Percentiles rank a stretch among this genome's conserved stretches.
Conservation (phyloP, 129 eudicot genomes). For the Mikania micrantha region DNA sequence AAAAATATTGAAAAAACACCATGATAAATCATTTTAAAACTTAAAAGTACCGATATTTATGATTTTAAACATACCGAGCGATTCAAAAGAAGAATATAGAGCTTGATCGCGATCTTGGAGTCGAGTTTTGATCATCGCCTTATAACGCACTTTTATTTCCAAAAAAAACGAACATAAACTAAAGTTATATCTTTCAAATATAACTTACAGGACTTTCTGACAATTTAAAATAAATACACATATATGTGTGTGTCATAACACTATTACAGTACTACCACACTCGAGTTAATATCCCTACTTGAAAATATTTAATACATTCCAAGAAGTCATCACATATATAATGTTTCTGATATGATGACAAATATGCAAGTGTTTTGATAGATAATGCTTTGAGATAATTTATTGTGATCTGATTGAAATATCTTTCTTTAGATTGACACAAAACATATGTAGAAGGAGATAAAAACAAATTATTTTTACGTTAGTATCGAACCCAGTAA, state of each 20-base stretch:
- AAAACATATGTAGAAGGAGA: too few species aligned
- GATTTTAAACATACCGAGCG: slow-evolving; percentile 8
- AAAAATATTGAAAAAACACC: background rate
- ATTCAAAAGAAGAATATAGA: background rate
- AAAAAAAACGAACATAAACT: background rate
- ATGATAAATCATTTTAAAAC: background rate
- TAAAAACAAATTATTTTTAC: too few species aligned
- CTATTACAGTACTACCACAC: background rate
- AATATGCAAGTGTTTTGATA: too few species aligned
- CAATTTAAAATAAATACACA: background rate
- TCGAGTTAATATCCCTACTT: background rate
- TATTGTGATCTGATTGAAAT: too few species aligned
- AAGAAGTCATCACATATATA: too few species aligned
- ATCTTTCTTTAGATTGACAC: too few species aligned
- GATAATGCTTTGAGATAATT: too few species aligned
- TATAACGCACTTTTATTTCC: background rate
- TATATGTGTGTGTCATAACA: too few species aligned
- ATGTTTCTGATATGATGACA: too few species aligned
- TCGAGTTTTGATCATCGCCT: background rate
- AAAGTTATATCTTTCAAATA: background rate
- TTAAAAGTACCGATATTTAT: background rate
- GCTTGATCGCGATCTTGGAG: slow-evolving; percentile 2
- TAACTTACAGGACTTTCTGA: background rate
- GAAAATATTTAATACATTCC: too few species aligned
- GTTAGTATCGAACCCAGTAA: too few species aligned